Evolutionary conservation across 352 stramenopile genomes (phyloP).

Genomic region (Plasmopara muralis): DNA sequence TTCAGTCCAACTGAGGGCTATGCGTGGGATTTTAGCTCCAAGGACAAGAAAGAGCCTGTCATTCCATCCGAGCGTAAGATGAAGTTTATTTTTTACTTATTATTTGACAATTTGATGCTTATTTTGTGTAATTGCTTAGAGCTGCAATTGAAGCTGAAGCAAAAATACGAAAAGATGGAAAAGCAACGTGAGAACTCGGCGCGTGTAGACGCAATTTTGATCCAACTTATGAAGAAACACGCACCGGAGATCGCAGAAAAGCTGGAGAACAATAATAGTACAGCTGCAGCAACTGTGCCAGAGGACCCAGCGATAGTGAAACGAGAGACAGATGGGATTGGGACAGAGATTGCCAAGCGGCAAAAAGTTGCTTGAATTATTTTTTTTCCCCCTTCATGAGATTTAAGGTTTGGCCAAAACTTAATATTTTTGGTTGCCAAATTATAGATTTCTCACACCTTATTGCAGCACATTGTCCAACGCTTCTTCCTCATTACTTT

Average conservation of each 20-base stretch:
- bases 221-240: slow-evolving; percentile 83
- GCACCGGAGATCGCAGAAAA: slow-evolving; percentile 80
- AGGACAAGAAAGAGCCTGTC: slow-evolving; percentile 77
- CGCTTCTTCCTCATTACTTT: too few species aligned
- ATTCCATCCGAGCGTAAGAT: slow-evolving; percentile 77
- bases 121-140: slow-evolving; percentile 29
- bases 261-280: slow-evolving; percentile 38
- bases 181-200: slow-evolving; percentile 82
- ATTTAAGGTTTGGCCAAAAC: background rate
- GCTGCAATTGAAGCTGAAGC: slow-evolving; percentile 80
- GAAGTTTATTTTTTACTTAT: background rate
- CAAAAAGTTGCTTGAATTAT: slow-evolving; percentile 47
- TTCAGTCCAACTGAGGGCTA: slow-evolving; percentile 84
- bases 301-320: slow-evolving; percentile 13
- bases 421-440: slow-evolving; percentile 12
- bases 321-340: slow-evolving; percentile 17
- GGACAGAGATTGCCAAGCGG: slow-evolving; percentile 41
- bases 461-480: background rate
- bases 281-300: slow-evolving; percentile 4
- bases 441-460: background rate
- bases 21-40: slow-evolving; percentile 83
- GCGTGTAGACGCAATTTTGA: slow-evolving; percentile 73
- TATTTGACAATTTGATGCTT: background rate
- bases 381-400: background rate
- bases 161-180: slow-evolving; percentile 83